phyloP scores from a whole-genome alignment of 1,139 yeast species.

The Schwanniomyces etchellsii region DNA sequence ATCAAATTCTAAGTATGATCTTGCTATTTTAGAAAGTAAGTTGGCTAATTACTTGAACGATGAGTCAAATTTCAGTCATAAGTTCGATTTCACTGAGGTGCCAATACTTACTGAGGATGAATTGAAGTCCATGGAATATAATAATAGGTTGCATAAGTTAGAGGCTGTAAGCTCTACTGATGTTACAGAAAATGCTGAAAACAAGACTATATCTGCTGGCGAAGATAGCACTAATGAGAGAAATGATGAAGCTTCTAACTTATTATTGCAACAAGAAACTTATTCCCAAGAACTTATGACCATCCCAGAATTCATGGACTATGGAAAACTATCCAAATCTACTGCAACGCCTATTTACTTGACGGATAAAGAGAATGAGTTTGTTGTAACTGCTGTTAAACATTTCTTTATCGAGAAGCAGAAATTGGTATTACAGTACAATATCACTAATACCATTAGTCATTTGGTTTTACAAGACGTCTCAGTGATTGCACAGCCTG shows the following conservation, averaged over 20 bases:
- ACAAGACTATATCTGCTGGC: constrained; percentile 4
- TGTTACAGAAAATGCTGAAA: constrained; percentile 7
- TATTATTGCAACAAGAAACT: constrained; percentile 50
- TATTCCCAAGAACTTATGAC: constrained; percentile 62
- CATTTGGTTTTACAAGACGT: constrained; percentile 77
- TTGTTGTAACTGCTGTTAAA: constrained; percentile 78
- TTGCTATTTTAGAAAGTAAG: constrained; percentile 71
- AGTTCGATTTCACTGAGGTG: constrained; percentile 69
- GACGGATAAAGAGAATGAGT: constrained; percentile 92
- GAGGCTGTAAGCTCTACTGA: constrained; percentile 15
- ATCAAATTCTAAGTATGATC: constrained; percentile 65
- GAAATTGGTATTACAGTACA: constrained; percentile 79
- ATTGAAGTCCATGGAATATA: constrained; percentile 53
- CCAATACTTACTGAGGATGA: constrained; percentile 62
- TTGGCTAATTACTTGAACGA: constrained; percentile 67
- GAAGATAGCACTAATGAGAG: constrained; percentile 10
- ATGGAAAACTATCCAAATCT: constrained; percentile 73
- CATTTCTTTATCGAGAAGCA: constrained; percentile 64
- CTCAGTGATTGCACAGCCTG: constrained; percentile 66
- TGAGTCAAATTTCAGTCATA: constrained; percentile 49
- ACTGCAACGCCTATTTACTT: constrained; percentile 56
- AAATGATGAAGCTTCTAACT: constrained; percentile 28
- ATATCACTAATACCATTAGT: constrained; percentile 78
- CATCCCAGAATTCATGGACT: constrained; percentile 64
- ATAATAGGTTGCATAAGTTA: constrained; percentile 52